Percentiles rank a stretch among this genome's conserved stretches.
phyloP scores from a whole-genome alignment of 78 protist genomes.

The Dictyostelium brefeldianum region DNA sequence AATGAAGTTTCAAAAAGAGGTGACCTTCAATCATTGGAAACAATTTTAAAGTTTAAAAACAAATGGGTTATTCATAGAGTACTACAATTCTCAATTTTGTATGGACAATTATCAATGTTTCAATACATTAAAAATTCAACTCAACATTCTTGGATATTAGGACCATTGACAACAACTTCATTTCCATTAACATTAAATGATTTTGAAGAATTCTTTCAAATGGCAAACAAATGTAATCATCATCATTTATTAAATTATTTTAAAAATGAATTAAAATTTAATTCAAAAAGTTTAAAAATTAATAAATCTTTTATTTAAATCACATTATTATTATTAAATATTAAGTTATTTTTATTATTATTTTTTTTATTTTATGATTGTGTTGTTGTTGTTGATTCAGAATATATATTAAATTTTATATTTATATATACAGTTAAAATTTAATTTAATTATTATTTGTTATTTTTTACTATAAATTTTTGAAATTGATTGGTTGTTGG shows the following conservation, averaged over 20 bases:
- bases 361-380: too few species aligned
- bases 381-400: too few species aligned
- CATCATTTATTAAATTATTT: background rate
- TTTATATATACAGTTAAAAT: slow-evolving; percentile 15
- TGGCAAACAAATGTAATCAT: background rate
- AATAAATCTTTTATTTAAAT: slow-evolving; percentile 10
- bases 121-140: background rate
- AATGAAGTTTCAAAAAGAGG: background rate
- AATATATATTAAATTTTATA: slow-evolving; percentile 11
- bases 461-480: slow-evolving; percentile 1
- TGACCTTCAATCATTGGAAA: background rate
- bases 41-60: background rate
- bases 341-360: too few species aligned
- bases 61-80: background rate
- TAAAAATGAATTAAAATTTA: background rate
- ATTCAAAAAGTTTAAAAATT: background rate
- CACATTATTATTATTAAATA: too few species aligned
- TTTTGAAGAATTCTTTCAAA: background rate
- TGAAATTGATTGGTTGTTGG: background rate
- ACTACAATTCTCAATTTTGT: background rate
- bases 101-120: background rate
- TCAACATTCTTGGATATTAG: background rate
- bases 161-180: background rate
- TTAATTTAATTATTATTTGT: background rate
- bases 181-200: background rate